Evolutionary conservation across 768 basidiomycete species (phyloP).

Genomic region (Boletus huronensis): DNA sequence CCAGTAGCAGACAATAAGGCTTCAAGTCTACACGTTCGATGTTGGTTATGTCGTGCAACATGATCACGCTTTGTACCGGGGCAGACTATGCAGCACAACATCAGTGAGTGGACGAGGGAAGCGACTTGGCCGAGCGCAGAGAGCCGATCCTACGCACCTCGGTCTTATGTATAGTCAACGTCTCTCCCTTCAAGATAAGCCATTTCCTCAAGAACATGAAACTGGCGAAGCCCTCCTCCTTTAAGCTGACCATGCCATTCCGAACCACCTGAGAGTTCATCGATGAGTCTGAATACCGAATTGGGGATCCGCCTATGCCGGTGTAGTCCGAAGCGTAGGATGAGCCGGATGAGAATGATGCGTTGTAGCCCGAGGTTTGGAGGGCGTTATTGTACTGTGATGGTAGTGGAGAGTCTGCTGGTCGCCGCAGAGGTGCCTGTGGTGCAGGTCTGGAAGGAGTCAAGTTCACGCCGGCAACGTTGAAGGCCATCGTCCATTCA

Average conservation of each 20-base stretch:
- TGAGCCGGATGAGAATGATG: constrained; percentile 56
- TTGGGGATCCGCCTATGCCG: constrained; percentile 79
- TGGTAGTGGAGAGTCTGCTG: constrained; percentile 34
- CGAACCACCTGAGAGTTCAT: constrained; percentile 51
- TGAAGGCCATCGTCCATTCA: constrained; percentile 42
- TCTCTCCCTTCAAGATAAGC: constrained; percentile 79
- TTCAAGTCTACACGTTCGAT: constrained; percentile 93
- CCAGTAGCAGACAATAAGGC: constrained; percentile 88
- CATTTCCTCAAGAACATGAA: constrained; percentile 92
- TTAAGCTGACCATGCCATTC: constrained; percentile 75
- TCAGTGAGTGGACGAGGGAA: constrained; percentile 1
- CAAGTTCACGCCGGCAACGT: constrained; percentile 53
- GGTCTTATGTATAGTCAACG: constrained; percentile 81
- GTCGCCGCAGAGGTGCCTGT: constrained; percentile 56
- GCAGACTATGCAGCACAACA: constrained; percentile 38
- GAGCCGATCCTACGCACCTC: constrained; percentile 57
- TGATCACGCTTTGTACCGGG: constrained; percentile 57
- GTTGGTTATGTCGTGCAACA: constrained; percentile 73
- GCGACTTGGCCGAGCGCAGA: background rate
- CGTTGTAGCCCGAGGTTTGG: constrained; percentile 53
- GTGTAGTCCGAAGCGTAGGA: constrained; percentile 67
- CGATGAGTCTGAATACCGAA: constrained; percentile 41
- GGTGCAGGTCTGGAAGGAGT: constrained; percentile 80
- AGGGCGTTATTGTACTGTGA: constrained; percentile 39
- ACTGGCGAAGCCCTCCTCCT: constrained; percentile 91